Percentiles rank a stretch among this genome's conserved stretches.
Conservation (phyloP, 2,329 filamentous ascomycete species). For the Aspergillus fructus region DNA sequence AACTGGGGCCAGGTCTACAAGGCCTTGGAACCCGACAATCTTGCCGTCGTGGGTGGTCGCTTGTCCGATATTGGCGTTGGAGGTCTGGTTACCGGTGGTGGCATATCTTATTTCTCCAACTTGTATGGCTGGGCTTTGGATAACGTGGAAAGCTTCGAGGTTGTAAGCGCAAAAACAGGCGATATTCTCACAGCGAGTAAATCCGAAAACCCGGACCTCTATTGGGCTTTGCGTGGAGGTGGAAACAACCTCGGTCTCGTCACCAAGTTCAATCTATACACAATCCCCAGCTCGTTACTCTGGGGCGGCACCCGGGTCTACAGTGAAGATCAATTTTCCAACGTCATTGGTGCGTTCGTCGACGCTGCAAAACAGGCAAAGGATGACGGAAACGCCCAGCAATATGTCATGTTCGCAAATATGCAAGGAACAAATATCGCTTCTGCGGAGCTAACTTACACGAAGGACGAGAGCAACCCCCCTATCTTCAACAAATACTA, state of each 20-base stretch:
- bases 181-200: slow-evolving; percentile 33
- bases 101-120: slow-evolving; percentile 11
- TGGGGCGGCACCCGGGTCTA: slow-evolving; percentile 41
- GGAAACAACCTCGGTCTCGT: slow-evolving; percentile 42
- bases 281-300: slow-evolving; percentile 37
- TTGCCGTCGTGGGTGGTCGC: slow-evolving; percentile 37
- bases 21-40: slow-evolving; percentile 28
- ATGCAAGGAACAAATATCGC: slow-evolving; percentile 26
- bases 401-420: slow-evolving; percentile 35
- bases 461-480: slow-evolving; percentile 36
- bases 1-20: slow-evolving; percentile 36
- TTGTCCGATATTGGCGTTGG: slow-evolving; percentile 23
- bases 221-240: slow-evolving; percentile 43
- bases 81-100: slow-evolving; percentile 24
- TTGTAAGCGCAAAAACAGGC: slow-evolving; percentile 8
- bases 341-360: slow-evolving; percentile 33
- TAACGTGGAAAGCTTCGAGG: slow-evolving; percentile 13
- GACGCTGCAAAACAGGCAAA: slow-evolving; percentile 23
- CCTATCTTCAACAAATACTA: slow-evolving; percentile 40
- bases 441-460: slow-evolving; percentile 38
- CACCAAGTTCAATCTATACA: slow-evolving; percentile 42
- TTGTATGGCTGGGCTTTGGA: slow-evolving; percentile 12
- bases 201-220: slow-evolving; percentile 35
- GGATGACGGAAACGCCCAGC: slow-evolving; percentile 34
- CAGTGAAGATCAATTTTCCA: slow-evolving; percentile 25